These are phyloP conservation scores for Luffa aegyptiaca DNA, from an alignment of 306 rosid genomes.

Conservation along the genomic window DNA sequence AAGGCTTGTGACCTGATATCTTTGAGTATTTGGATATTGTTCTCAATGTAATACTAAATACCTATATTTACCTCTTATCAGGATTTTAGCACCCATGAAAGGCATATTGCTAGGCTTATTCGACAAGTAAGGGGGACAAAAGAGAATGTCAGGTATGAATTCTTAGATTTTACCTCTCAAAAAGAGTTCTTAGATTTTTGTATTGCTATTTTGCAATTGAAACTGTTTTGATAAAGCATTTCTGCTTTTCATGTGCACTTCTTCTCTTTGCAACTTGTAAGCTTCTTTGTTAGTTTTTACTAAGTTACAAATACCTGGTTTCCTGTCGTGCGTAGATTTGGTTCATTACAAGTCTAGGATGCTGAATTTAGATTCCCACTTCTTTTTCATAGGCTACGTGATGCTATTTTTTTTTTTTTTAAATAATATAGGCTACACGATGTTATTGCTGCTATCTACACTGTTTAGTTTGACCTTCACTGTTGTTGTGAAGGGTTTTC, in stretches of 20 bases:
- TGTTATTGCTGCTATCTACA: background rate
- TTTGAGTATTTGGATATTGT: background rate
- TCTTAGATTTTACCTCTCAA: background rate
- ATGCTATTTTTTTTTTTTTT: background rate
- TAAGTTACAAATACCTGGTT: background rate
- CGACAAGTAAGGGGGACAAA: constrained; percentile 56
- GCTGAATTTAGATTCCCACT: background rate
- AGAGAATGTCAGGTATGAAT: constrained; percentile 55
- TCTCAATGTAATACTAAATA: background rate
- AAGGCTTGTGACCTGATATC: background rate
- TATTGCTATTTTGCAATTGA: background rate
- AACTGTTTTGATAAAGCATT: background rate
- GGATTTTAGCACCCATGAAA: constrained; percentile 54
- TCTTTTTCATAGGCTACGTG: background rate
- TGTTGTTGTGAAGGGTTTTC: background rate
- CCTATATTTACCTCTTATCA: constrained; percentile 19
- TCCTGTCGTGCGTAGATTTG: background rate
- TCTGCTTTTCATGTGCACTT: background rate
- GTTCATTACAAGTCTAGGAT: background rate
- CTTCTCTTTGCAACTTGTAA: background rate
- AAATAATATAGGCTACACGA: background rate
- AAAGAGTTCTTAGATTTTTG: background rate
- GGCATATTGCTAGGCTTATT: constrained; percentile 48
- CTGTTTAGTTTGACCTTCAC: background rate
- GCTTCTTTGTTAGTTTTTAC: background rate